Evolutionary conservation across 352 stramenopile species (phyloP), one percentile per base, ranked within the genome.

Genomic region (Paralagenidium karlingii): DNA sequence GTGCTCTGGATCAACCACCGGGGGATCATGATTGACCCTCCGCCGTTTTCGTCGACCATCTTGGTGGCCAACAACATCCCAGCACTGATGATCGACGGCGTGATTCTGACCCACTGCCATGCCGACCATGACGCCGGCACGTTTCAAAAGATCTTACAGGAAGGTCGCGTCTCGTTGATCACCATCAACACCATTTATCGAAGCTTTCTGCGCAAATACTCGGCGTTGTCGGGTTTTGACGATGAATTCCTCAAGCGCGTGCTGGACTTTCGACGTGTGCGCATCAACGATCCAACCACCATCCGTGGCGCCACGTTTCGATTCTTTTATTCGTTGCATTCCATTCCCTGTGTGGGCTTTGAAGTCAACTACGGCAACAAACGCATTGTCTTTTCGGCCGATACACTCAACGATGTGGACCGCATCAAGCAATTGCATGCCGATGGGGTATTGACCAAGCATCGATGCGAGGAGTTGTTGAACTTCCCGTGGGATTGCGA

Each of bases 1-100:
- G 93, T 98, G 26, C 63, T 98, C 5, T 98, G 93, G 93, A 96
- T 98, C 39, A 97, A 97, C 52, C 84, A 94, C 26, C 59, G 90
- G 33, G 93, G 93, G 21, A 91, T 97, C 37, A 98, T 98, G 93
- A 96, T 98, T 49, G 93, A 98, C 51, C 93, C 93, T 15, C 93
- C 93, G 16, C 90, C 93, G 5, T 91, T 94, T 40, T 91, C 82
- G 26, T 88, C 73, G 16, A 82, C 73, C 12, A 84, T 94, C 29
- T 47, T 93, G 25, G 60, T 81, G 22, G 73, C 75, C 18, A 91
- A 86, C 55, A 89, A 86, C 41, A 94, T 94, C 34, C 70, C 78
- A 5, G 84, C 86, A 20, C 58, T 91, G 32, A 94, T 94, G 52
- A 98, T 98, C 51, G 89, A 97, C 45, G 92, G 86, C 20, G 94